These are phyloP conservation scores for Pleurotus cornucopiae DNA, from an alignment of 768 basidiomycete species.

Conservation along the genomic window DNA sequence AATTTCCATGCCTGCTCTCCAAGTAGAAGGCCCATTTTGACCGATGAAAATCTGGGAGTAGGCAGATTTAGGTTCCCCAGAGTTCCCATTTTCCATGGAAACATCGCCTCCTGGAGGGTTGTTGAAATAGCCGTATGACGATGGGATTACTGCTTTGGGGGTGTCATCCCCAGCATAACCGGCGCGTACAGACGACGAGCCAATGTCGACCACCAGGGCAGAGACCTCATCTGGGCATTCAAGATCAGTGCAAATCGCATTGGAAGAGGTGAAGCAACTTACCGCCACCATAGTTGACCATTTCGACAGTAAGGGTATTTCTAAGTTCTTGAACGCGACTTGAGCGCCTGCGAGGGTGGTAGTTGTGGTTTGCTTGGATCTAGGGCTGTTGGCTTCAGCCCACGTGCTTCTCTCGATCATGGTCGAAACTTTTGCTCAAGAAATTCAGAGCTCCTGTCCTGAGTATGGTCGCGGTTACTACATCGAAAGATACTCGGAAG, in stretches of 20 bases:
- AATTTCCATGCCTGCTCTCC: constrained; percentile 88
- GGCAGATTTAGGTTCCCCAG: constrained; percentile 33
- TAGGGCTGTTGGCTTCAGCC: constrained; percentile 19
- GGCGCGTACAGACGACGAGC: constrained; percentile 82
- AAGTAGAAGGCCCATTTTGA: constrained; percentile 84
- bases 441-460: constrained; percentile 15
- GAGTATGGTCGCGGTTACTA: constrained; percentile 27
- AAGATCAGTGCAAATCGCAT: too few relatives aligned
- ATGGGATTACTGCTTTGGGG: constrained; percentile 88
- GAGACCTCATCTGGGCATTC: constrained; percentile 82
- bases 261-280: constrained; percentile 17
- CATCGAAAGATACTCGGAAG: constrained; percentile 43
- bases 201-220: constrained; percentile 93
- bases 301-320: constrained; percentile 21
- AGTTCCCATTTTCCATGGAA: constrained; percentile 44
- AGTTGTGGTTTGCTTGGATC: constrained; percentile 24
- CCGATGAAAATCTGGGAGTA: constrained; percentile 73
- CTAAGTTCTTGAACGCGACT: not conserved
- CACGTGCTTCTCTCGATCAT: constrained; percentile 8
- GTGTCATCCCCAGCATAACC: constrained; percentile 98
- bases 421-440: constrained; percentile 17
- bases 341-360: constrained; percentile 7
- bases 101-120: constrained; percentile 42
- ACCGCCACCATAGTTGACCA: constrained; percentile 91
- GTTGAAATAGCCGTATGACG: constrained; percentile 75